These are phyloP conservation scores for Gnaphalium uliginosum DNA, from an alignment of 129 eudicot species.

Conservation along the genomic window DNA sequence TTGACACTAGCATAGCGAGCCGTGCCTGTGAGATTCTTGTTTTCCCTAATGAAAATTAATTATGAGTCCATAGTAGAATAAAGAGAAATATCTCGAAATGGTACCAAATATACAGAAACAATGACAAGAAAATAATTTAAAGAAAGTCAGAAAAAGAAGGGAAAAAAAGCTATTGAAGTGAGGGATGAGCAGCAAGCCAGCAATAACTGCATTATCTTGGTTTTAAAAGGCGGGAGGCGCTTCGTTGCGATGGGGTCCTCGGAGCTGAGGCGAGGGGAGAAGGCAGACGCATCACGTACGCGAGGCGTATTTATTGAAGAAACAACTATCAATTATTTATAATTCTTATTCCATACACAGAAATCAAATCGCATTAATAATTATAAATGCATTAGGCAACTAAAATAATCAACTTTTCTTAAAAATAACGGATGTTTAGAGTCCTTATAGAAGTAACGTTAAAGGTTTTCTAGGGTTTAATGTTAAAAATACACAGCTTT, in stretches of 20 bases:
- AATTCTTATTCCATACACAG: no score
- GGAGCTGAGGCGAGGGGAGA: no score
- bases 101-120: not conserved
- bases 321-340: no score
- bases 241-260: no score
- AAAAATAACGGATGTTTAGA: not conserved
- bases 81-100: constrained; percentile 1
- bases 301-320: no score
- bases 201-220: not conserved
- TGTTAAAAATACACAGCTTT: no score
- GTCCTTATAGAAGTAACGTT: not conserved
- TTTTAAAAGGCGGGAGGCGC: not conserved
- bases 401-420: no score
- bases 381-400: no score
- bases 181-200: not conserved
- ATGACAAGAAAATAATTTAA: not conserved
- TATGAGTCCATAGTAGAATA: constrained; percentile 11
- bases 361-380: no score
- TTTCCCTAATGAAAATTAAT: constrained; percentile 57
- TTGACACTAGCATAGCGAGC: constrained; percentile 99
- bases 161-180: not conserved
- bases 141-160: not conserved
- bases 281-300: no score
- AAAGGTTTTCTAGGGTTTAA: no score
- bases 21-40: constrained; percentile 97